Base-by-base conservation (phyloP, 1,284 basidiomycete genomes). In the Ustilago tritici region DNA sequence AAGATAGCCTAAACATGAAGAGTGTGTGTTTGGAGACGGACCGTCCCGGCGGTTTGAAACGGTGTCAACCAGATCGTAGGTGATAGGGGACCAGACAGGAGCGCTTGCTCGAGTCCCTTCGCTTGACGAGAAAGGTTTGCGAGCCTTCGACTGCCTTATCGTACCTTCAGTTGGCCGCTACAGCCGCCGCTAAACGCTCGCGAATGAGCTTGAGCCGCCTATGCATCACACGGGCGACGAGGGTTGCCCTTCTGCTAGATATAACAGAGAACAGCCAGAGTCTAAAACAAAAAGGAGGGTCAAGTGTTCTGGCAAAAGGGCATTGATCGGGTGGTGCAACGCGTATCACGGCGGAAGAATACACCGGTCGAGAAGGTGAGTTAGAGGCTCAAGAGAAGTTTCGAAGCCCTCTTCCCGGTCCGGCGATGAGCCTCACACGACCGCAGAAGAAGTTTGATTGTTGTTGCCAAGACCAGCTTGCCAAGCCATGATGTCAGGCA, bases 401-500 rank as follows among this genome's bases (percentile, higher is more conserved):
- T 19, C n/a, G 32, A 17, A 54, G 4, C 32, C 52, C n/a, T 15
- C 34, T 10, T 36, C n/a, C 36, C 19, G 52, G n/a, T 19, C 17
- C 52, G 17, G 7, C 32, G 6, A 5, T 4, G 34, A 35, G 5
- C 28, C n/a, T 54, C 23, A 65, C 5, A n/a, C 28, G 31, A 54
- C 57, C 9, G 34, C 41, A 8, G 50, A 49, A 9, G 57, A 55
- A 32, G 14, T 28, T 4, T n/a, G 36, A 10, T 1, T 36, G 40
- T 49, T 52, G 54, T 38, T n/a, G 12, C 53, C 56, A 11, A 74
- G 59, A 4, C 71, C 71, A 4, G 59, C 63, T 32, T 75, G 67
- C 72, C 72, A 75, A 15, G 72, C 67, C 31, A 66, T 31, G 40
- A 75, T 75, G n/a, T 75, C 72, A 9, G 67, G 67, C 49, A 56